Evolutionary conservation across 495 filamentous ascomycete species (phyloP), one percentile per base, ranked within the genome.

Genomic region (Collariella sp.): DNA sequence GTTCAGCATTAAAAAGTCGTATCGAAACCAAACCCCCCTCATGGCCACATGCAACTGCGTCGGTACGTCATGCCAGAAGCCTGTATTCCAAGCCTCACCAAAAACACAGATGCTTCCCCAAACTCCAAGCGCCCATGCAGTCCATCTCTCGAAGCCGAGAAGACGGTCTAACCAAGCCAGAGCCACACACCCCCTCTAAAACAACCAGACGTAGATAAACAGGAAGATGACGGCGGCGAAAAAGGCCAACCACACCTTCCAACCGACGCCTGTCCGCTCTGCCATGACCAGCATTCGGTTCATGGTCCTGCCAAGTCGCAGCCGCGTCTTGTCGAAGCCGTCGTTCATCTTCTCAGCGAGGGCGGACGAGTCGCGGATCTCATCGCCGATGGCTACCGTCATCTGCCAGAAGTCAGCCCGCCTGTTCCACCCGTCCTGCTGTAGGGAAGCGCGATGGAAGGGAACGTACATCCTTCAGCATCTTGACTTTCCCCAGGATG

Each of bases 281-380:
- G 93, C 94, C 93, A 98, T 97, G 54, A 89, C 67, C 52, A 97
- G 72, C 93, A 98, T 98, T 26, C 90, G 76, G 62, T 88, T 95
- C 93, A 98, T 97, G 38, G 94, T 97, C 38, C 91, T 88, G 16
- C 83, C 77, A 55, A 98, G 71, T 61, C 86, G 76, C 24, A 88
- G 67, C 45, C 89, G 76, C 42, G 94, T 94, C 58, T 77, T 80
- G 59, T 96, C 93, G 63, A 97, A 98, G 5, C 82, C 79, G 50
- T 94, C 86, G 66, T 96, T 95, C 86, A 89, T 89, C 64, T 85
- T 86, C 62, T 89, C 86, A 11, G 88, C 84, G 6, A 97, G 79
- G 7, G 86, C 82, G 7, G 89, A 84, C 9, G 86, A 90, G 52
- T 91, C 84, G 34, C 90, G 79, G 60, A 98, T 96, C 70, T 98